A percentile compares a stretch with the other conserved stretches of the same genome.
These are phyloP conservation scores for Trifolium fragiferum DNA, from an alignment of 306 rosid species.

Conservation along the genomic window DNA sequence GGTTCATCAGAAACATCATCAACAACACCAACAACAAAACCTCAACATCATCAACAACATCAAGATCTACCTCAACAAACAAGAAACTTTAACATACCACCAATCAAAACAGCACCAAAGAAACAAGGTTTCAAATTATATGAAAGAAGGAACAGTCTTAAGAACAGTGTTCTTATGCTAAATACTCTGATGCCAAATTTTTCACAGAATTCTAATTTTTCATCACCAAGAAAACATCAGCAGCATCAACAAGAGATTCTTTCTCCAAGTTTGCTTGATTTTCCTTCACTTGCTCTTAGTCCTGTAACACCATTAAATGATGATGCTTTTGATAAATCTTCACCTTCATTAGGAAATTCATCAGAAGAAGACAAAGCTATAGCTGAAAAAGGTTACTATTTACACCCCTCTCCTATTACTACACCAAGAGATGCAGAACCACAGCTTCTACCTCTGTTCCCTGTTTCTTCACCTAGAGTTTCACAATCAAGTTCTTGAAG, in stretches of 20 bases:
- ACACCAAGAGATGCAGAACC: conserved; percentile 77
- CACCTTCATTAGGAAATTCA: conserved; percentile 85
- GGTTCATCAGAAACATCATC: conserved; percentile 69
- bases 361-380: conserved; percentile 90
- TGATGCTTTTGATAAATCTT: conserved; percentile 76
- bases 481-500: conserved; percentile 70
- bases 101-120: conserved; percentile 64
- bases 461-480: conserved; percentile 80
- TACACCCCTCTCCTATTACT: conserved; percentile 75
- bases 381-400: conserved; percentile 86
- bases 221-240: conserved; percentile 59
- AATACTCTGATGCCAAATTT: conserved; percentile 79
- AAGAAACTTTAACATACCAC: conserved; percentile 77
- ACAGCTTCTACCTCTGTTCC: conserved; percentile 82
- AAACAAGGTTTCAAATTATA: conserved; percentile 88
- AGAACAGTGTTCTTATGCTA: conserved; percentile 75
- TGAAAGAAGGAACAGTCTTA: conserved; percentile 77
- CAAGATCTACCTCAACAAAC: conserved; percentile 45
- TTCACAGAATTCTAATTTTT: conserved; percentile 50
- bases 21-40: background rate
- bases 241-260: conserved; percentile 63
- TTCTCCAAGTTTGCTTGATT: conserved; percentile 86
- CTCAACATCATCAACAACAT: conserved; percentile 8
- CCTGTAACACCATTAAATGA: conserved; percentile 89
- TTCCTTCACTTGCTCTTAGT: conserved; percentile 87